These are phyloP conservation scores for Ophiocordyceps polyrhachis-furcata DNA, from an alignment of 2,329 filamentous ascomycete genomes.

Conservation along the genomic window DNA sequence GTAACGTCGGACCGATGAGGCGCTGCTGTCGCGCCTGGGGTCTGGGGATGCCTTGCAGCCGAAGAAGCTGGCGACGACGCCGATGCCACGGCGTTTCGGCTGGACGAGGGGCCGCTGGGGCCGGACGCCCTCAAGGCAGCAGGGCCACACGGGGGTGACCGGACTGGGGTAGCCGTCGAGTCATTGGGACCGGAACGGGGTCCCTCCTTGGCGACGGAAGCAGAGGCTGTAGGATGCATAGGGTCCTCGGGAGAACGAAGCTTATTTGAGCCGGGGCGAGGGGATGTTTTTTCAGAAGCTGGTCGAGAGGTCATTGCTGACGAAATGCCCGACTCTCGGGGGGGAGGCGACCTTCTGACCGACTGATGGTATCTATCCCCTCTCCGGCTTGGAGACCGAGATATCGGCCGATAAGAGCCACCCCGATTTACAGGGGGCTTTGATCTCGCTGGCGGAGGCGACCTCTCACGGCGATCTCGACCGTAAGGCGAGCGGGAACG, in stretches of 20 bases:
- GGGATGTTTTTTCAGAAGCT: slow-evolving; percentile 32
- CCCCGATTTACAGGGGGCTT: slow-evolving; percentile 14
- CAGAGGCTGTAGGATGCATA: slow-evolving; percentile 11
- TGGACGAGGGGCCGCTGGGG: slow-evolving; percentile 19
- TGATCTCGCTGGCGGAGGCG: slow-evolving; percentile 9
- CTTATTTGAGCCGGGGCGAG: slow-evolving; percentile 27
- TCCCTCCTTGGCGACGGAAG: slow-evolving; percentile 10
- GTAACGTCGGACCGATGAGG: slow-evolving; percentile 19
- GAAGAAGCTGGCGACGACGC: slow-evolving; percentile 16
- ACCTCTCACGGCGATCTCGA: slow-evolving; percentile 23
- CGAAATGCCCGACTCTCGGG: slow-evolving; percentile 28
- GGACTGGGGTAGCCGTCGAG: slow-evolving; percentile 10
- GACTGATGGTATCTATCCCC: slow-evolving; percentile 21
- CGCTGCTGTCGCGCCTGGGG: slow-evolving; percentile 11
- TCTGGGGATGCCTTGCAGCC: slow-evolving; percentile 15
- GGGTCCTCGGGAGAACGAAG: slow-evolving; percentile 27
- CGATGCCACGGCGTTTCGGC: slow-evolving; percentile 20
- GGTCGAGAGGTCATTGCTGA: slow-evolving; percentile 32
- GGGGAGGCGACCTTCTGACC: slow-evolving; percentile 28
- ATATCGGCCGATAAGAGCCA: slow-evolving; percentile 32
- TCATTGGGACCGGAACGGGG: slow-evolving; percentile 11
- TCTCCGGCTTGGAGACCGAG: slow-evolving; percentile 30
- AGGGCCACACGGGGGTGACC: slow-evolving; percentile 35
- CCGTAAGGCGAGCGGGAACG: slow-evolving; percentile 35
- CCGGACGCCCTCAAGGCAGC: slow-evolving; percentile 33